Base-by-base conservation (phyloP, 192 early-diverging fungal species). In the Glomus cerebriforme region DNA sequence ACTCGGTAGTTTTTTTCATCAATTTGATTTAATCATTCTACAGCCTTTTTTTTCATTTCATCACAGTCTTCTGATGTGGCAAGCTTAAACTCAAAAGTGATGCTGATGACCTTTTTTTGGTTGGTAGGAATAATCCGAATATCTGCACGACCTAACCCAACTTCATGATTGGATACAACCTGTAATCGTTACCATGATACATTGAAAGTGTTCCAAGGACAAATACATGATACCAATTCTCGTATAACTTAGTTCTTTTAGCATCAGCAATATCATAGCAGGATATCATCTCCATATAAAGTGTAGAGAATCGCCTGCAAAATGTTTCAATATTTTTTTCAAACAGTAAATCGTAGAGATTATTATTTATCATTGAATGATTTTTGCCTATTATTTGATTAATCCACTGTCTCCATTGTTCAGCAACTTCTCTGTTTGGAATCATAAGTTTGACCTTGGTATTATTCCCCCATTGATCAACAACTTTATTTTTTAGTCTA, bases 401-500 rank as follows among this genome's bases (percentile, higher is more conserved):
- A 39, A 69, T 69, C 67, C 67, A 69, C 37, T 39, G 22, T 15
- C 35, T 69, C 37, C 67, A 69, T 69, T 39, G 67, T 69, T 45
- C n/a, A 69, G 67, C 67, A 69, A 69, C n/a, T 69, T 69, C 37
- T 39, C 22, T 69, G 34, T 69, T 69, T 69, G 67, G 67, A n/a
- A 69, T 69, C 31, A 45, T 69, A 69, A 69, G 67, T 45, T 69
- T 17, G 0, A 45, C 37, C 7, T 69, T 26, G 2, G 7, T 43
- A 2, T 43, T 45, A 45, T 10, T 15, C 34, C 0, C 12, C 37
- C 37, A 69, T n/a, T 34, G 17, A 24, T 45, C 39, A 43, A 43
- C 0, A 39, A 35, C 35, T 69, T 22, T 1, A 39, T 15, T 5
- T 35, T n/a, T 69, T 0, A 39, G 22, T 69, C 35, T 39, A 69